These are phyloP conservation scores for Alternaria ethzedia DNA, from an alignment of 2,329 filamentous ascomycete species.

Conservation along the genomic window DNA sequence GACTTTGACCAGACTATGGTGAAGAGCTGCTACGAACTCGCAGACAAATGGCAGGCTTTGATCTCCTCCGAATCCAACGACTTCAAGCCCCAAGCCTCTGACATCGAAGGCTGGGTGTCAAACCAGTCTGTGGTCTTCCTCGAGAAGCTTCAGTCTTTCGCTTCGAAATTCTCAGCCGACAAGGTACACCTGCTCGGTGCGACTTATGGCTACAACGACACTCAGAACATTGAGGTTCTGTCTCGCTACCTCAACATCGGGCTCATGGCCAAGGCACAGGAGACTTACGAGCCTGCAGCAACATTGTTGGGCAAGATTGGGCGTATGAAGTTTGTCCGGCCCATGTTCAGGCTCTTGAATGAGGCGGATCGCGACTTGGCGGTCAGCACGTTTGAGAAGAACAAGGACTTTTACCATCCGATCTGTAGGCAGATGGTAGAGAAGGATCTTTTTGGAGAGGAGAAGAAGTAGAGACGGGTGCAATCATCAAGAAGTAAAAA, in stretches of 20 bases:
- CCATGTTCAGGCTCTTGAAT: conserved; percentile 78
- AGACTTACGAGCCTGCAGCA: conserved; percentile 72
- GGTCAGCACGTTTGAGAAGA: conserved; percentile 81
- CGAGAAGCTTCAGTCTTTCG: conserved; percentile 74
- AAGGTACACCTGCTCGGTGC: conserved; percentile 75
- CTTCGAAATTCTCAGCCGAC: conserved; percentile 66
- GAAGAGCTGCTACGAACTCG: conserved; percentile 82
- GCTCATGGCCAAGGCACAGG: conserved; percentile 73
- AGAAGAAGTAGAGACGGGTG: conserved; percentile 11
- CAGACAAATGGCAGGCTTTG: conserved; percentile 76
- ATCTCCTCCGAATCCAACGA: conserved; percentile 27
- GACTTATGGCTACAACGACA: conserved; percentile 71
- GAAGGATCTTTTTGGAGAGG: conserved; percentile 72
- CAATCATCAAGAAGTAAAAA: neutral
- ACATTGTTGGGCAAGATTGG: conserved; percentile 82
- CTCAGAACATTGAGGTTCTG: conserved; percentile 85
- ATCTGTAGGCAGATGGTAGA: conserved; percentile 81
- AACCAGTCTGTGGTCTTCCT: conserved; percentile 94
- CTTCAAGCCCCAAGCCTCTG: conserved; percentile 68
- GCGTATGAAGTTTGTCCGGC: conserved; percentile 95
- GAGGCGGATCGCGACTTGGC: conserved; percentile 77
- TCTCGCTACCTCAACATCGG: conserved; percentile 81
- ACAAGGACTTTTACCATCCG: conserved; percentile 93
- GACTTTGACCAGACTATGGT: conserved; percentile 88
- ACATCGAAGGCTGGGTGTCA: conserved; percentile 76